A percentile compares a stretch with the other conserved stretches of the same genome.
Conservation (phyloP, 139 green algal species). For the Coelastrella sp. region DNA sequence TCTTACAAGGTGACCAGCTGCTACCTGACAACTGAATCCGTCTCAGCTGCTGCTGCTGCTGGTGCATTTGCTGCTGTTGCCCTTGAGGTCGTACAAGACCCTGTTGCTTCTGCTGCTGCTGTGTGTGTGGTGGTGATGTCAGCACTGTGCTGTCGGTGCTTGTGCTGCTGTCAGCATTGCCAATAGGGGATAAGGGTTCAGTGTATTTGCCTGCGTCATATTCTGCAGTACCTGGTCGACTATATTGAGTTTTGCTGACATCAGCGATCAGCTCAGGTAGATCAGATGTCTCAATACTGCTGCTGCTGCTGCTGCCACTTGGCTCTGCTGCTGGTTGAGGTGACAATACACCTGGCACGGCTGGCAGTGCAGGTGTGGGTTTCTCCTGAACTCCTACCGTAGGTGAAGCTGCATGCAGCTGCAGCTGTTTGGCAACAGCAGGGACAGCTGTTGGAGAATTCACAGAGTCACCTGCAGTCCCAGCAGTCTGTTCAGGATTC, state of each 20-base stretch:
- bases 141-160: background rate
- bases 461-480: background rate
- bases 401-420: background rate
- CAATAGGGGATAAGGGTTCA: background rate
- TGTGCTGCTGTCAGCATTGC: background rate
- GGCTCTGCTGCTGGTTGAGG: background rate
- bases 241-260: conserved; percentile 18
- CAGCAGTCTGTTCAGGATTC: too few species aligned
- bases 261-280: conserved; percentile 36
- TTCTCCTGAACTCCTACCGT: too few species aligned
- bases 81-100: background rate
- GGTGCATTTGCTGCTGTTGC: background rate
- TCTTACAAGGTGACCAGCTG: background rate
- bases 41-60: conserved; percentile 14
- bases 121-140: background rate
- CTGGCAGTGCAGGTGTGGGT: too few species aligned
- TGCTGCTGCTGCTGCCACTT: background rate
- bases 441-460: background rate
- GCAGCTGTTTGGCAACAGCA: background rate
- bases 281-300: background rate
- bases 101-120: conserved; percentile 1
- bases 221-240: background rate
- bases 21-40: background rate
- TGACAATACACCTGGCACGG: too few species aligned
- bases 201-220: conserved; percentile 34